Conservation (phyloP, 148 eudicot species). For the Bassia scoparia region DNA sequence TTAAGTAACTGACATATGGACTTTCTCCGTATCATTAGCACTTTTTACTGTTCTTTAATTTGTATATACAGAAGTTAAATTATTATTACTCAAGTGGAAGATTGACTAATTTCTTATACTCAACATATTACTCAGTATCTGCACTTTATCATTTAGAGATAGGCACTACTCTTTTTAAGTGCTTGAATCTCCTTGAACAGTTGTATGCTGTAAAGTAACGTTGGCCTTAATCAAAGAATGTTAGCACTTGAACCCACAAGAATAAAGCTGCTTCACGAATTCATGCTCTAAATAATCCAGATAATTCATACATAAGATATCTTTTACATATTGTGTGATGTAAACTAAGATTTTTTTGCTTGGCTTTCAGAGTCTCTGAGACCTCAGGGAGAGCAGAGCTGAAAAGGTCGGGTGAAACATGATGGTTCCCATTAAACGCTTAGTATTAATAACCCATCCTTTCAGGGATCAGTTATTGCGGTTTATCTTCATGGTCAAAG, state of each 20-base stretch:
- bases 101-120: too few relatives aligned
- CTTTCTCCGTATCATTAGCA: too few relatives aligned
- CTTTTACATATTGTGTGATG: neutral
- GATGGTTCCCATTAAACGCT: slow-evolving; percentile 99
- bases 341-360: neutral
- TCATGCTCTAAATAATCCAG: neutral
- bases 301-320: neutral
- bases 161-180: too few relatives aligned
- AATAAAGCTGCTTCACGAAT: too few relatives aligned
- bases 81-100: too few relatives aligned
- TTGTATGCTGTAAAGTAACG: neutral
- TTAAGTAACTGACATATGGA: too few relatives aligned
- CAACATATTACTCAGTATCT: too few relatives aligned
- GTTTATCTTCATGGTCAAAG: slow-evolving; percentile 78
- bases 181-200: neutral
- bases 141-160: too few relatives aligned
- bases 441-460: slow-evolving; percentile 58
- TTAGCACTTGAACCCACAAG: neutral
- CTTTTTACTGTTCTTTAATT: too few relatives aligned
- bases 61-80: too few relatives aligned
- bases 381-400: slow-evolving; percentile 90
- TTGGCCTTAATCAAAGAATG: neutral
- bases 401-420: slow-evolving; percentile 99
- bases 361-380: slow-evolving; percentile 71
- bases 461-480: slow-evolving; percentile 52